These are phyloP conservation scores for Penicillium dipodomyicola DNA, from an alignment of 495 filamentous ascomycete species.

Conservation along the genomic window DNA sequence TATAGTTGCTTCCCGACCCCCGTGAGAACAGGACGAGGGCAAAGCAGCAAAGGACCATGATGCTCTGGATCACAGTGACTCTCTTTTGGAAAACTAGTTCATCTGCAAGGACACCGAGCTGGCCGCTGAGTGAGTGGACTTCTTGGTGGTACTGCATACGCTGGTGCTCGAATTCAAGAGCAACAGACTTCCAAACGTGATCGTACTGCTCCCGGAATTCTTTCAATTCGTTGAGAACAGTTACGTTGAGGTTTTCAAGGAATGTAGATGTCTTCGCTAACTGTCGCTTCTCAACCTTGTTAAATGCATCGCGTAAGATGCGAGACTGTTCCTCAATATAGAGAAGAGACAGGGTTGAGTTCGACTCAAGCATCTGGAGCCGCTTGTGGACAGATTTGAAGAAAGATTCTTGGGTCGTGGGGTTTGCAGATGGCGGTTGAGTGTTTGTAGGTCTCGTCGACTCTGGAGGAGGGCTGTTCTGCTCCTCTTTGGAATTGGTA, in stretches of 20 bases:
- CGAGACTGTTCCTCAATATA: conserved; percentile 97
- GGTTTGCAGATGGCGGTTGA: conserved; percentile 60
- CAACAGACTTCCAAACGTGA: conserved; percentile 91
- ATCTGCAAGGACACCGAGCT: conserved; percentile 83
- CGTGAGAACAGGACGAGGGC: conserved; percentile 79
- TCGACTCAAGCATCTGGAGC: conserved; percentile 83
- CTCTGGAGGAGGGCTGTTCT: conserved; percentile 27
- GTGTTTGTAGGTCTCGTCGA: conserved; percentile 51
- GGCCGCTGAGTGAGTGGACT: conserved; percentile 73
- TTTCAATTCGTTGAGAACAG: conserved; percentile 80
- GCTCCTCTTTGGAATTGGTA: conserved; percentile 32
- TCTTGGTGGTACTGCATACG: conserved; percentile 77
- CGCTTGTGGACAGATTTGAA: conserved; percentile 96
- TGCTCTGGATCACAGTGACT: conserved; percentile 83
- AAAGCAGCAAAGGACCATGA: conserved; percentile 84
- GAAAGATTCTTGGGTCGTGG: conserved; percentile 92
- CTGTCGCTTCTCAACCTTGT: conserved; percentile 86
- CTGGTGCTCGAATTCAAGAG: conserved; percentile 86
- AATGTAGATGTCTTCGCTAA: conserved; percentile 77
- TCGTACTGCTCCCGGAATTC: conserved; percentile 85
- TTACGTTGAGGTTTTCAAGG: conserved; percentile 78
- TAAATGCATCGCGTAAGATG: conserved; percentile 86
- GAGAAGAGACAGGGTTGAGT: conserved; percentile 86
- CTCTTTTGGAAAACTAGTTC: conserved; percentile 95
- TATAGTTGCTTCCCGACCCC: conserved; percentile 43